Conservation (phyloP, 495 filamentous ascomycete species). For the Chaetomium tenue region DNA sequence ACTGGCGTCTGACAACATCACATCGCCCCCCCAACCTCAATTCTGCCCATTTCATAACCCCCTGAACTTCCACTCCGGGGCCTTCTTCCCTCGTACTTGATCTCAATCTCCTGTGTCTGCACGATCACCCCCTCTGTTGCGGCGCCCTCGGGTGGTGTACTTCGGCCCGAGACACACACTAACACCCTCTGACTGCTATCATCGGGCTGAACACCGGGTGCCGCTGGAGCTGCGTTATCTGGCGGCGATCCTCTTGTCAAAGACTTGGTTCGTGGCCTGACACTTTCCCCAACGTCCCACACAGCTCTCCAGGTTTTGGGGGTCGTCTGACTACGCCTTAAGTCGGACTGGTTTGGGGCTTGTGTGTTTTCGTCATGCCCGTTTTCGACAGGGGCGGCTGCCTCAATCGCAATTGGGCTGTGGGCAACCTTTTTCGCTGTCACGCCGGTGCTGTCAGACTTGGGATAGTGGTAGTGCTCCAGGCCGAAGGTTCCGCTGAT, state of each 20-base stretch:
- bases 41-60: background rate
- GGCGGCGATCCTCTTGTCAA: background rate
- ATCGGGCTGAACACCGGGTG: background rate
- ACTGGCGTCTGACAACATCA: background rate
- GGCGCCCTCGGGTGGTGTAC: background rate
- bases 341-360: too few species aligned
- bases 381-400: background rate
- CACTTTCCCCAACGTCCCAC: background rate
- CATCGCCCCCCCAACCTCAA: background rate
- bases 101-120: background rate
- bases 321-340: background rate
- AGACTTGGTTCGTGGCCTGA: too few species aligned
- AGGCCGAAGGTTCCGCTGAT: background rate
- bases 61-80: background rate
- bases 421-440: background rate
- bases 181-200: constrained; percentile 5
- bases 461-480: background rate
- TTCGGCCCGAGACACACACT: background rate
- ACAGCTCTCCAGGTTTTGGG: background rate
- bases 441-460: background rate
- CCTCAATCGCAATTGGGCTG: background rate
- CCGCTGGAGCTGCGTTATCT: background rate
- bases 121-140: background rate
- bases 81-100: background rate
- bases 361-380: background rate